These are phyloP conservation scores for Sodiomyces alkalinus DNA, from an alignment of 2,329 filamentous ascomycete species.

Conservation along the genomic window DNA sequence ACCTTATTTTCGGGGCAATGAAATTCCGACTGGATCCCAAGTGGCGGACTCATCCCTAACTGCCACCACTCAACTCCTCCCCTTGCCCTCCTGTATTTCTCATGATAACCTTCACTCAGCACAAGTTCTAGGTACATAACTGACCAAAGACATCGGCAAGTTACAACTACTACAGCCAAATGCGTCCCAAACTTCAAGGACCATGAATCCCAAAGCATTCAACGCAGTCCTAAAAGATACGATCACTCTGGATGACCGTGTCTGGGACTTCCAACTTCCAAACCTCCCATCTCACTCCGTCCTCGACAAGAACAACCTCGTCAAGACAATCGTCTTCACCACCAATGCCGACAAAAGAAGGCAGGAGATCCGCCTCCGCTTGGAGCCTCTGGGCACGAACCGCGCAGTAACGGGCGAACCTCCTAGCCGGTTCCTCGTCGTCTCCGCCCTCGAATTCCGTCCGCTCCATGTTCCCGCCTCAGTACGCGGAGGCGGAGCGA, in stretches of 20 bases:
- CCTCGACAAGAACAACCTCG: conserved; percentile 8
- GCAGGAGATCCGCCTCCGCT: conserved; percentile 13
- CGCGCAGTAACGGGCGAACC: conserved; percentile 14
- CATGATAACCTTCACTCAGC: no score
- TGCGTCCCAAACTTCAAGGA: conserved; percentile 4
- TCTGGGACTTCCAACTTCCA: not conserved
- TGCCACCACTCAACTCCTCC: no score
- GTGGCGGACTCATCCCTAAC: no score
- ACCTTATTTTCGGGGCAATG: no score
- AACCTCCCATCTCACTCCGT: not conserved
- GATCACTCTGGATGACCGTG: not conserved
- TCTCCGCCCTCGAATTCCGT: conserved; percentile 20
- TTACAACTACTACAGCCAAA: no score
- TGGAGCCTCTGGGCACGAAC: conserved; percentile 14
- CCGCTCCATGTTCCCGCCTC: conserved; percentile 7
- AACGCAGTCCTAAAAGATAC: not conserved
- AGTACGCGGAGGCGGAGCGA: no score
- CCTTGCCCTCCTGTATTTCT: no score
- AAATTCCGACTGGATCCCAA: no score
- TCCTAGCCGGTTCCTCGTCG: conserved; percentile 15
- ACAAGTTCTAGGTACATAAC: no score
- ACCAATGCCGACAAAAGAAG: conserved; percentile 8
- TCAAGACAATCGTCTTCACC: conserved; percentile 15
- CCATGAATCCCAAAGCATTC: not conserved
- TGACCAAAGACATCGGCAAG: no score